Conservation (phyloP, 2,329 filamentous ascomycete genomes). For the Cordyceps farinosa region DNA sequence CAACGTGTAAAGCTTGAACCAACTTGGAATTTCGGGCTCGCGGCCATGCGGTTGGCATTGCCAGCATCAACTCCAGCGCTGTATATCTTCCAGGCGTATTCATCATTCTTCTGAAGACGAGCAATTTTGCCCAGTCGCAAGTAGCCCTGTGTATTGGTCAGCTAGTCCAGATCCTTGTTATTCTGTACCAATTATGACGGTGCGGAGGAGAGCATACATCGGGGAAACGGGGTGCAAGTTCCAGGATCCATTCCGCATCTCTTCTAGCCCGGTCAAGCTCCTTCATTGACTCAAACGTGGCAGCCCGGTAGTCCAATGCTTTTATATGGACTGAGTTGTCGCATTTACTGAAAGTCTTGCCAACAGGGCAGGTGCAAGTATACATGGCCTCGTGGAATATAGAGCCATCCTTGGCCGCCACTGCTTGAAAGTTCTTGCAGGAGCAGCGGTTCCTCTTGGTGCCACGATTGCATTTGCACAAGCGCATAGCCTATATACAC, state of each 20-base stretch:
- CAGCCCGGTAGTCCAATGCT: slow-evolving; percentile 40
- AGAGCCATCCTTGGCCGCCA: slow-evolving; percentile 31
- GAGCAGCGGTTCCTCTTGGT: slow-evolving; percentile 35
- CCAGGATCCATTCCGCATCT: slow-evolving; percentile 43
- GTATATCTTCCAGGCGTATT: slow-evolving; percentile 40
- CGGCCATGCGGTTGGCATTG: slow-evolving; percentile 26
- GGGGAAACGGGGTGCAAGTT: slow-evolving; percentile 38
- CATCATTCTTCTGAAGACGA: slow-evolving; percentile 34
- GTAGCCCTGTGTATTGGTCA: slow-evolving; percentile 34
- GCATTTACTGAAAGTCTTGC: slow-evolving; percentile 38
- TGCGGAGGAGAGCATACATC: slow-evolving; percentile 30
- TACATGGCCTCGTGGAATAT: slow-evolving; percentile 42
- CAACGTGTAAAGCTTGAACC: not conserved
- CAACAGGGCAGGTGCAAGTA: slow-evolving; percentile 35
- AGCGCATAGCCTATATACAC: slow-evolving; percentile 32
- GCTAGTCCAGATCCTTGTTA: not conserved
- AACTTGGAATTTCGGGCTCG: slow-evolving; percentile 34
- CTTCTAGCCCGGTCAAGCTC: slow-evolving; percentile 36
- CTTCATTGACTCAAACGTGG: slow-evolving; percentile 37
- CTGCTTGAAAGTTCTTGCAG: slow-evolving; percentile 39
- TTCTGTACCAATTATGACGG: not conserved
- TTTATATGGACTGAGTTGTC: slow-evolving; percentile 36
- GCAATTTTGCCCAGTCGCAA: slow-evolving; percentile 40
- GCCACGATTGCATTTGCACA: slow-evolving; percentile 34
- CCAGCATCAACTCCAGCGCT: slow-evolving; percentile 37